phyloP scores from a whole-genome alignment of 1,139 yeast species.

The Candida neerlandica region DNA sequence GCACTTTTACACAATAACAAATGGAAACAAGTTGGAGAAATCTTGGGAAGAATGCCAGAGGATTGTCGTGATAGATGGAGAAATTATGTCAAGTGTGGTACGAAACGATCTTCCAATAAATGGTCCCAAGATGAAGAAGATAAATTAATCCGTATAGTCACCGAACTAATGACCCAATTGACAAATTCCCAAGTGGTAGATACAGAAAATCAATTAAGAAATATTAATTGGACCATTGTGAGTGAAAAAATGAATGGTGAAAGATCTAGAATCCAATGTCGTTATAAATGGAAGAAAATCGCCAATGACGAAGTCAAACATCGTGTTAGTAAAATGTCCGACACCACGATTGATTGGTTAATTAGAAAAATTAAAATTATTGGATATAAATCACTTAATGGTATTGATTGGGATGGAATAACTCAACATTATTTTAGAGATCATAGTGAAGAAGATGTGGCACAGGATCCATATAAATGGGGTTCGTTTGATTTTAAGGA shows the following conservation, averaged over 20 bases:
- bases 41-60: conserved; percentile 92
- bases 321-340: conserved; percentile 52
- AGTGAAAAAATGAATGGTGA: conserved; percentile 88
- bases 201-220: conserved; percentile 5
- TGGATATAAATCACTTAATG: conserved; percentile 50
- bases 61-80: conserved; percentile 97
- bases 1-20: conserved; percentile 73
- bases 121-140: conserved; percentile 81
- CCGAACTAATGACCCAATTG: conserved; percentile 31
- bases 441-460: neutral
- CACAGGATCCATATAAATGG: conserved; percentile 6
- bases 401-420: conserved; percentile 58
- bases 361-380: conserved; percentile 49
- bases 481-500: conserved; percentile 2
- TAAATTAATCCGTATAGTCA: conserved; percentile 57
- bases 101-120: conserved; percentile 67
- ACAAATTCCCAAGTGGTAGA: conserved; percentile 21
- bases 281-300: conserved; percentile 91
- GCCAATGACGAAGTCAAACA: conserved; percentile 58
- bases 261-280: conserved; percentile 88
- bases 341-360: conserved; percentile 60
- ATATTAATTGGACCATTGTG: conserved; percentile 86
- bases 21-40: conserved; percentile 81
- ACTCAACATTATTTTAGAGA: conserved; percentile 8
- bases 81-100: conserved; percentile 90